Percentiles rank a stretch among this genome's conserved stretches.
Conservation (phyloP, 202 grass and related monocot species). For the Setaria italica region DNA sequence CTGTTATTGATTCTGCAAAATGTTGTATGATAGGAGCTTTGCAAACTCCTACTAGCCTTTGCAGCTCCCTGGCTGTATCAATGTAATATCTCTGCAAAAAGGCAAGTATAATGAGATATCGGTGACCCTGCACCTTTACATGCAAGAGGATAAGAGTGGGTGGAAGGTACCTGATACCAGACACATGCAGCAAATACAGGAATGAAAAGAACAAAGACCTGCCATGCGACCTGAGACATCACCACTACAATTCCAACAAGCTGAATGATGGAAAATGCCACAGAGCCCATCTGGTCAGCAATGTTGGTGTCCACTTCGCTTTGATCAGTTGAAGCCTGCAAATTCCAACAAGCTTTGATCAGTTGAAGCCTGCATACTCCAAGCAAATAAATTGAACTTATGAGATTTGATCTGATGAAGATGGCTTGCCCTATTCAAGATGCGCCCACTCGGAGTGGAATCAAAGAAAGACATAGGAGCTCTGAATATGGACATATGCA, state of each 20-base stretch:
- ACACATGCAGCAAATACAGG: conserved; percentile 62
- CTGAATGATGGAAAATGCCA: conserved; percentile 60
- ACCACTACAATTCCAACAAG: conserved; percentile 61
- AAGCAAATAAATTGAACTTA: not conserved
- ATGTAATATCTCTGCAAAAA: conserved; percentile 68
- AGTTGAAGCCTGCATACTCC: conserved; percentile 58
- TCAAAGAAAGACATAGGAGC: conserved; percentile 85
- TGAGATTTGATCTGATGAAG: not conserved
- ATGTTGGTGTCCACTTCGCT: conserved; percentile 62
- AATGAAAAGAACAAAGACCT: conserved; percentile 68
- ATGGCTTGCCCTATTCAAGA: conserved; percentile 73
- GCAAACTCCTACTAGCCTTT: conserved; percentile 63
- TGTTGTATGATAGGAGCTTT: conserved; percentile 72
- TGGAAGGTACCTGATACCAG: conserved; percentile 70
- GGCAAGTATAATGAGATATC: not conserved
- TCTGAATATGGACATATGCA: conserved; percentile 69
- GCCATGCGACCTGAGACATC: conserved; percentile 76
- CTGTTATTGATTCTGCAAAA: conserved; percentile 70
- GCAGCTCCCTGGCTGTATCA: conserved; percentile 65
- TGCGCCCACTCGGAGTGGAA: conserved; percentile 72
- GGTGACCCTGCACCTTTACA: conserved; percentile 11
- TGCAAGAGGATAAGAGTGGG: not conserved
- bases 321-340: conserved; percentile 78
- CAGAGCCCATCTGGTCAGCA: conserved; percentile 44
- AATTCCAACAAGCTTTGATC: conserved; percentile 52